Percentiles rank a stretch among this genome's conserved stretches.
Evolutionary conservation across 305 asterid genomes (phyloP).

Genomic region (Solanum hybrid): DNA sequence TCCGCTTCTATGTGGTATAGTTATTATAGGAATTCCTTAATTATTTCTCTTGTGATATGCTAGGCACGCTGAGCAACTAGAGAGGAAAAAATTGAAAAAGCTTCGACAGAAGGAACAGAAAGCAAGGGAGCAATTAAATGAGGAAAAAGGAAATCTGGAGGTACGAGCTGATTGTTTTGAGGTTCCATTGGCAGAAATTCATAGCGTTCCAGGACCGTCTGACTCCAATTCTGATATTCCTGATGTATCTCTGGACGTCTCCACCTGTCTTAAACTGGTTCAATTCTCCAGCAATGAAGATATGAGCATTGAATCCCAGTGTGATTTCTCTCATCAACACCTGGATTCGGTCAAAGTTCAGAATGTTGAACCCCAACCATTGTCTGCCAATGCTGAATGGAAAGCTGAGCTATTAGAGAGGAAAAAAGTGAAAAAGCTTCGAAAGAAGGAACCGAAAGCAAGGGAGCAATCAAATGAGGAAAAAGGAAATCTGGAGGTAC

Average conservation of each 20-base stretch:
- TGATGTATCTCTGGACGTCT: constrained; percentile 18
- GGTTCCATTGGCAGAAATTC: constrained; percentile 35
- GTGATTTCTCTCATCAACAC: constrained; percentile 24
- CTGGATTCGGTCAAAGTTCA: constrained; percentile 23
- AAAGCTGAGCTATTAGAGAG: constrained; percentile 41
- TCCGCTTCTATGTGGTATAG: background rate
- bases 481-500: constrained; percentile 20
- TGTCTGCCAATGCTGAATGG: constrained; percentile 27
- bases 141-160: constrained; percentile 21
- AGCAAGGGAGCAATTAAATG: constrained; percentile 36
- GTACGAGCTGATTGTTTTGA: constrained; percentile 24
- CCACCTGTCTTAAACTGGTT: constrained; percentile 22
- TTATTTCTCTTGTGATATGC: background rate
- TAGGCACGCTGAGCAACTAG: constrained; percentile 50
- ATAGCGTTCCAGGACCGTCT: constrained; percentile 32
- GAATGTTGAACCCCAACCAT: constrained; percentile 26
- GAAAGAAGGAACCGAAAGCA: constrained; percentile 54
- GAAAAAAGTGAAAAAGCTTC: constrained; percentile 56
- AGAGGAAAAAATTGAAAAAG: constrained; percentile 57
- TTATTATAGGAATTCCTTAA: background rate
- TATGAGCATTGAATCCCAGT: constrained; percentile 30
- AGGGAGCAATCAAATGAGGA: constrained; percentile 34
- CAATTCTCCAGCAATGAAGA: constrained; percentile 33
- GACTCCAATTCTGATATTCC: constrained; percentile 31
- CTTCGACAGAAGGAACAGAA: constrained; percentile 62